phyloP scores from a whole-genome alignment of 2,329 filamentous ascomycete species.

The Arthrobotrys megalospora region DNA sequence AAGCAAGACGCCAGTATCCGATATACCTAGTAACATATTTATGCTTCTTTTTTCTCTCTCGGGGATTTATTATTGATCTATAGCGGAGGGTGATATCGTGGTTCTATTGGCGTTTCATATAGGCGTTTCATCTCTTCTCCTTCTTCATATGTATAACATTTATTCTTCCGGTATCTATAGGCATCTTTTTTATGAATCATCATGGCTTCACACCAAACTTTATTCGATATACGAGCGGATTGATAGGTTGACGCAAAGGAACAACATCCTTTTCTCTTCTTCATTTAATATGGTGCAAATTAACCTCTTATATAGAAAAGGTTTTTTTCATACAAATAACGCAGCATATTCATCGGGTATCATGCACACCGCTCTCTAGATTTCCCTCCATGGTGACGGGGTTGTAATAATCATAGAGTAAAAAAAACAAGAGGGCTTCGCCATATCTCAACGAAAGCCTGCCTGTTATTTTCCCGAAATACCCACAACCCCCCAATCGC shows the following conservation, averaged over 20 bases:
- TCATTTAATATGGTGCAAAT: conserved; percentile 1
- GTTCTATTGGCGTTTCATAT: conserved; percentile 50
- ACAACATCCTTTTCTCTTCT: not conserved
- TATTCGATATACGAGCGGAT: not conserved
- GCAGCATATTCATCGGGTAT: conserved; percentile 22
- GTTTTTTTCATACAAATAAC: not conserved
- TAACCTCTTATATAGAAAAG: not conserved
- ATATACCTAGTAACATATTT: not conserved
- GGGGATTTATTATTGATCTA: conserved; percentile 8
- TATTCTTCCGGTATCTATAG: conserved; percentile 10
- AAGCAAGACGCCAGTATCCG: no score
- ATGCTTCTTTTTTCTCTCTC: not conserved
- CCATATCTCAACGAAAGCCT: not conserved
- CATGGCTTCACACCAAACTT: not conserved
- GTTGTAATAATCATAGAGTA: not conserved
- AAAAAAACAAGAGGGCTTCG: not conserved
- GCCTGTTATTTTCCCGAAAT: not conserved
- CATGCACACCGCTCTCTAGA: conserved; percentile 4
- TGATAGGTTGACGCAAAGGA: not conserved
- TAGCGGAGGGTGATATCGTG: conserved; percentile 32
- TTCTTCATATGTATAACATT: conserved; percentile 41
- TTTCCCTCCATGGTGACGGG: not conserved
- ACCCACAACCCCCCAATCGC: not conserved
- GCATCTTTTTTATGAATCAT: conserved; percentile 1
- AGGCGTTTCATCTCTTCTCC: conserved; percentile 31